Percentiles rank a stretch among this genome's conserved stretches.
phyloP scores from a whole-genome alignment of 768 basidiomycete species.

The Tylopilus subfusipes region DNA sequence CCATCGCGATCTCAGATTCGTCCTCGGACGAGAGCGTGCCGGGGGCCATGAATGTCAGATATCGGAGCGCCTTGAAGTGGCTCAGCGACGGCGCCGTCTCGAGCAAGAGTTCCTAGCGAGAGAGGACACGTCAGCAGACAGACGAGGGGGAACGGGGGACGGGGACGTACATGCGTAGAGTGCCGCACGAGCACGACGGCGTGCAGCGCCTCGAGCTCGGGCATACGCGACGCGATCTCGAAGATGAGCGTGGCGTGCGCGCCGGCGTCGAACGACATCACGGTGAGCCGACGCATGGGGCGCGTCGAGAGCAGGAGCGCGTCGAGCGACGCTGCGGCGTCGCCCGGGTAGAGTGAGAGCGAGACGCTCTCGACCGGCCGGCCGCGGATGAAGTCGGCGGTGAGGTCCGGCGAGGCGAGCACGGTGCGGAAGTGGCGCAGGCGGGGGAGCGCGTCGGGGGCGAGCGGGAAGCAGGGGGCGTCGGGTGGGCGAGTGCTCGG shows the following conservation, averaged over 20 bases:
- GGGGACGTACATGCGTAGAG: slow-evolving; percentile 42
- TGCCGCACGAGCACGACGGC: slow-evolving; percentile 53
- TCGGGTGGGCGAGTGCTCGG: background rate
- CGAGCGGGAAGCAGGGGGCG: slow-evolving; percentile 33
- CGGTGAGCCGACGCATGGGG: slow-evolving; percentile 48
- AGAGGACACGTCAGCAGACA: too few species aligned
- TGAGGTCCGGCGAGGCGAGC: slow-evolving; percentile 45
- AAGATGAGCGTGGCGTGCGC: slow-evolving; percentile 43
- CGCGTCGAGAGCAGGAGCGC: slow-evolving; percentile 38
- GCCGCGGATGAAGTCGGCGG: slow-evolving; percentile 43
- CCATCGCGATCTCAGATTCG: slow-evolving; percentile 49
- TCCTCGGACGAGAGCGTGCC: slow-evolving; percentile 26
- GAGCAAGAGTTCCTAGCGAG: slow-evolving; percentile 39
- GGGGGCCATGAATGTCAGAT: slow-evolving; percentile 60
- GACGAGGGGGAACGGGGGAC: background rate
- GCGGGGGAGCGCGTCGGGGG: slow-evolving; percentile 42
- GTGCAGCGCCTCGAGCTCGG: slow-evolving; percentile 55
- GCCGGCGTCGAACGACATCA: slow-evolving; percentile 54
- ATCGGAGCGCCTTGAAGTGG: slow-evolving; percentile 43
- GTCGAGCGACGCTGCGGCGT: slow-evolving; percentile 40
- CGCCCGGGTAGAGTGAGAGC: slow-evolving; percentile 47
- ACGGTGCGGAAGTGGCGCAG: slow-evolving; percentile 52
- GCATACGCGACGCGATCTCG: slow-evolving; percentile 46
- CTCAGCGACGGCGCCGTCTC: slow-evolving; percentile 39
- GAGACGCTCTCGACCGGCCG: slow-evolving; percentile 51